phyloP scores from a whole-genome alignment of 1,284 basidiomycete genomes.

The Ceratobasidium sp. region DNA sequence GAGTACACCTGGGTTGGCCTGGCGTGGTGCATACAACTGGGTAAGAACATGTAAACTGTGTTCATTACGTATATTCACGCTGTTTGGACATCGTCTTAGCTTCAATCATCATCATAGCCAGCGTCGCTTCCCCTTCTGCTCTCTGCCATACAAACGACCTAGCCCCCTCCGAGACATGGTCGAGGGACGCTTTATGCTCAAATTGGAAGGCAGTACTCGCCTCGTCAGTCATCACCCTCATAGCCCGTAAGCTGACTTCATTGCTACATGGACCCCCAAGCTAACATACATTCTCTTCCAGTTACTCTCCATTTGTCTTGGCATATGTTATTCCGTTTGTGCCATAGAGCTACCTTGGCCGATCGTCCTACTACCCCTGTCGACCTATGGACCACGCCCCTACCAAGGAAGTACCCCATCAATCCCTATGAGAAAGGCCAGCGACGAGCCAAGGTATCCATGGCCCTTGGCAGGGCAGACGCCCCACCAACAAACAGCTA shows the following conservation, averaged over 20 bases:
- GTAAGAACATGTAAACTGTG: neutral
- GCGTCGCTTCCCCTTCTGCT: slow-evolving; percentile 1
- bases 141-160: neutral
- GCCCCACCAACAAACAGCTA: neutral
- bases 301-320: slow-evolving; percentile 16
- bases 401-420: slow-evolving; percentile 21
- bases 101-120: slow-evolving; percentile 3
- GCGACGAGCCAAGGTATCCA: neutral
- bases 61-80: neutral
- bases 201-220: slow-evolving; percentile 19
- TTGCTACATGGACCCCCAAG: neutral
- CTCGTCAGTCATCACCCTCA: slow-evolving; percentile 7
- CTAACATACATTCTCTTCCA: neutral
- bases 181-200: neutral
- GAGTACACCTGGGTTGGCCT: slow-evolving; percentile 22
- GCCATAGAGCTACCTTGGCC: neutral
- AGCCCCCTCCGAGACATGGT: neutral
- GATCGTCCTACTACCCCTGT: neutral
- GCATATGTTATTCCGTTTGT: slow-evolving; percentile 31
- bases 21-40: slow-evolving; percentile 11
- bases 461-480: slow-evolving; percentile 6
- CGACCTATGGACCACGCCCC: slow-evolving; percentile 21
- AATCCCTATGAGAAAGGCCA: neutral
- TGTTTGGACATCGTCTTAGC: neutral
- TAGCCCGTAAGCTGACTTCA: slow-evolving; percentile 1